Base-by-base conservation (phyloP, 257 asterid genomes). In the Cruciata laevipes region DNA sequence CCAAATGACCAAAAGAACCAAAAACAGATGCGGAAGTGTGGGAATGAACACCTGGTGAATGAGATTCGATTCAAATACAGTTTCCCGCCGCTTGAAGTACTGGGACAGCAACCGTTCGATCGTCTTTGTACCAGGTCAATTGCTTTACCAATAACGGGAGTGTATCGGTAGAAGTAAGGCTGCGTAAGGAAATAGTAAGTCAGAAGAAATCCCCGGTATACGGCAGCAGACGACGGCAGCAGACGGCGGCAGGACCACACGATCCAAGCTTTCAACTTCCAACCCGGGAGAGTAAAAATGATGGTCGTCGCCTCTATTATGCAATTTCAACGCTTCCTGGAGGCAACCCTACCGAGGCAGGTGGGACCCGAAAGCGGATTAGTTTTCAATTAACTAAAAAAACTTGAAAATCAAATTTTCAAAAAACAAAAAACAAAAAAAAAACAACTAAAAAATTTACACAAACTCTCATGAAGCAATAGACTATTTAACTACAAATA, bases 311-410 rank as follows among this genome's bases (percentile, higher is more conserved):
- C 42, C 53, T 7, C 18, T n/a, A 2, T n/a, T 6, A 67, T 66
- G 61, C 44, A 69, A 44, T 30, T 30, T 49, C 16, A 30, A 69
- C 68, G 73, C 73, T 23, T 23, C 61, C 53, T 2, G 9, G 10
- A 14, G 25, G 58, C 53, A 7, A 13, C 68, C 13, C 61, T 56
- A 56, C 30, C 33, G 24, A 56, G 31, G 32, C 30, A 56, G 31
- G 33, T 56, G 61, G 61, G 32, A 53, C 60, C 51, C 51, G 51
- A 3, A 8, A 35, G 7, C 47, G 13, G 47, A 38, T 38, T 38
- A 7, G 9, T 7, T 10, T 10, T 38, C 47, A 38, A 38, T 52
- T 3, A 52, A 52, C 20, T 7, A 18, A 52, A 49, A 52, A 49
- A 14, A 3, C 47, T 18, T 44, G 12, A 49, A 49, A 17, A 16